Evolutionary conservation across 1,284 basidiomycete genomes (phyloP).

Genomic region (Ceratorhiza oryzae-sativae): DNA sequence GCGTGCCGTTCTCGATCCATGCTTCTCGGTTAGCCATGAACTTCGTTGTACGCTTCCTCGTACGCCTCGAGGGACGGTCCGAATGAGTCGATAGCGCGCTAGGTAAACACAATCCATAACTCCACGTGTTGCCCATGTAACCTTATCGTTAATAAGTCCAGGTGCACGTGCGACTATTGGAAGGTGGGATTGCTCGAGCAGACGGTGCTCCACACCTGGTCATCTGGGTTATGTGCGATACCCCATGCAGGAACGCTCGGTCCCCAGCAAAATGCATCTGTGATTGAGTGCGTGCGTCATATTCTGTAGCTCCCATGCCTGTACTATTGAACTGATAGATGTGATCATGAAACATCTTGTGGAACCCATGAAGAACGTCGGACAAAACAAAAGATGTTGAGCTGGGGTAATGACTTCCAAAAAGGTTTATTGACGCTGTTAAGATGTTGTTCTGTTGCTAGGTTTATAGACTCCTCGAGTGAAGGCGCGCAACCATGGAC

Average conservation of each 20-base stretch:
- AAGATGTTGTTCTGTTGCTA: not conserved
- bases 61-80: constrained; percentile 13
- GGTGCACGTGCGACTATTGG: constrained; percentile 26
- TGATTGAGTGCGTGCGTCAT: not conserved
- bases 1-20: constrained; percentile 22
- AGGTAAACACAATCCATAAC: constrained; percentile 29
- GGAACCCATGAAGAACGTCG: constrained; percentile 36
- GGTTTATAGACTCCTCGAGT: not conserved
- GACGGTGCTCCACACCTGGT: constrained; percentile 29
- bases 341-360: constrained; percentile 35
- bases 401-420: constrained; percentile 1
- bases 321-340: constrained; percentile 21
- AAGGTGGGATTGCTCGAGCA: constrained; percentile 21
- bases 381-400: constrained; percentile 19
- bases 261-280: constrained; percentile 8
- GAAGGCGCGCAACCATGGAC: not conserved
- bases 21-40: constrained; percentile 22
- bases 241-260: constrained; percentile 12
- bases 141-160: constrained; percentile 24
- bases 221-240: constrained; percentile 26
- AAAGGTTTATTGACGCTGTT: constrained; percentile 36
- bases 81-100: constrained; percentile 22
- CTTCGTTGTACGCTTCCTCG: not conserved
- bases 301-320: constrained; percentile 17
- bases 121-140: constrained; percentile 15